Conservation (phyloP, 805 yeast species). For the Saccharomycopsis lassenensis region DNA sequence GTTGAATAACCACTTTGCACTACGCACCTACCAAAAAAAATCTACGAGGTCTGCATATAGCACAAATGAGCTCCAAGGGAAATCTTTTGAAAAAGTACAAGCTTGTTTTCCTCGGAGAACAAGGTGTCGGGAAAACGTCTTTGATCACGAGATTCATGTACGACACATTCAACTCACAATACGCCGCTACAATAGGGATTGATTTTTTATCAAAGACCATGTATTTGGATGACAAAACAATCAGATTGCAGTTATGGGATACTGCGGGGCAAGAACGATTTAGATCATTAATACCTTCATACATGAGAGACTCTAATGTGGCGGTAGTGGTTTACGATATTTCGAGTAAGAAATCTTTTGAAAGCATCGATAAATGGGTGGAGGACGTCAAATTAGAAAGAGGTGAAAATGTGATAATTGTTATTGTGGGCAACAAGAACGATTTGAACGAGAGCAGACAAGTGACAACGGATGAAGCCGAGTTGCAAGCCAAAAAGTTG, state of each 20-base stretch:
- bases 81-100: slow-evolving; percentile 48
- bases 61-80: slow-evolving; percentile 3
- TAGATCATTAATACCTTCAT: slow-evolving; percentile 88
- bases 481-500: slow-evolving; percentile 55
- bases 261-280: slow-evolving; percentile 97
- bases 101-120: slow-evolving; percentile 95
- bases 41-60: too few relatives aligned
- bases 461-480: slow-evolving; percentile 77
- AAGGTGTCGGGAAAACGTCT: slow-evolving; percentile 94
- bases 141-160: slow-evolving; percentile 96
- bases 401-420: slow-evolving; percentile 79
- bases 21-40: too few relatives aligned
- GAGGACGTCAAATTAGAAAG: slow-evolving; percentile 91
- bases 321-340: slow-evolving; percentile 95
- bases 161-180: slow-evolving; percentile 92
- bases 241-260: slow-evolving; percentile 93
- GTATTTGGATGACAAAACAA: slow-evolving; percentile 93
- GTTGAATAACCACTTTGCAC: too few relatives aligned
- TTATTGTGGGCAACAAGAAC: slow-evolving; percentile 84
- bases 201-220: slow-evolving; percentile 90
- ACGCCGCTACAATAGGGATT: slow-evolving; percentile 94
- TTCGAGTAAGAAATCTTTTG: slow-evolving; percentile 76
- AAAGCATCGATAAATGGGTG: slow-evolving; percentile 81
- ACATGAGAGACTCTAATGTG: slow-evolving; percentile 93
- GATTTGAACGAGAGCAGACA: slow-evolving; percentile 76